phyloP scores from a whole-genome alignment of 257 asterid genomes.

The Verbascum thapsus region DNA sequence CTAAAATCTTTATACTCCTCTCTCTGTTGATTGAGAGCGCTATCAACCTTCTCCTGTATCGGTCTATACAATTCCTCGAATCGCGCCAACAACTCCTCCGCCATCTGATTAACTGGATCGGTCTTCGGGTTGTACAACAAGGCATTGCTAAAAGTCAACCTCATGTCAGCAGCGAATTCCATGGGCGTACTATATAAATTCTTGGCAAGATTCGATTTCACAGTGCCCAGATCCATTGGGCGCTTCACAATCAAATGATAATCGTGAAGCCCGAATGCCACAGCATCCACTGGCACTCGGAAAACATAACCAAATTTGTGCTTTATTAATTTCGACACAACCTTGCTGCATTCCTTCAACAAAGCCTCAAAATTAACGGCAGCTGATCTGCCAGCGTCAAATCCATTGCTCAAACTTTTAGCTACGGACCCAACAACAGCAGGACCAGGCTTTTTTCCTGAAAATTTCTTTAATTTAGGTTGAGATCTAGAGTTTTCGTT shows the following conservation, averaged over 20 bases:
- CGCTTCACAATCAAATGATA: conserved; percentile 81
- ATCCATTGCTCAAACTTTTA: conserved; percentile 39
- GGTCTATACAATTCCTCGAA: conserved; percentile 85
- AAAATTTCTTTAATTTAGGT: conserved; percentile 48
- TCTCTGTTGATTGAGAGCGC: conserved; percentile 25
- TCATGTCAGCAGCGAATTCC: conserved; percentile 79
- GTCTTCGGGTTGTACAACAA: conserved; percentile 83
- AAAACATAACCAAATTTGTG: conserved; percentile 64
- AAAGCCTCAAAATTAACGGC: conserved; percentile 43
- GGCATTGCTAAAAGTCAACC: conserved; percentile 89
- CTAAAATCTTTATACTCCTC: conserved; percentile 39
- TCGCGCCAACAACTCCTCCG: conserved; percentile 53
- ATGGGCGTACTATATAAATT: conserved; percentile 51
- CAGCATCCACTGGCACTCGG: conserved; percentile 76
- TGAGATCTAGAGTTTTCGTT: conserved; percentile 58
- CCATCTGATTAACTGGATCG: conserved; percentile 68
- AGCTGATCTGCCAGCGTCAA: conserved; percentile 35
- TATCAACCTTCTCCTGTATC: conserved; percentile 52
- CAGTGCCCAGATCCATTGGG: conserved; percentile 98
- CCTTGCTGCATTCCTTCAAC: conserved; percentile 72
- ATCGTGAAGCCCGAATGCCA: conserved; percentile 69
- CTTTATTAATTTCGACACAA: conserved; percentile 68
- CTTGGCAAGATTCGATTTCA: conserved; percentile 60
- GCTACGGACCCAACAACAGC: conserved; percentile 48
- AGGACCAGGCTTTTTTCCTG: conserved; percentile 44